Evolutionary conservation across 768 basidiomycete genomes (phyloP), one percentile per base, ranked within the genome.

Genomic region (Clathrus columnatus): DNA sequence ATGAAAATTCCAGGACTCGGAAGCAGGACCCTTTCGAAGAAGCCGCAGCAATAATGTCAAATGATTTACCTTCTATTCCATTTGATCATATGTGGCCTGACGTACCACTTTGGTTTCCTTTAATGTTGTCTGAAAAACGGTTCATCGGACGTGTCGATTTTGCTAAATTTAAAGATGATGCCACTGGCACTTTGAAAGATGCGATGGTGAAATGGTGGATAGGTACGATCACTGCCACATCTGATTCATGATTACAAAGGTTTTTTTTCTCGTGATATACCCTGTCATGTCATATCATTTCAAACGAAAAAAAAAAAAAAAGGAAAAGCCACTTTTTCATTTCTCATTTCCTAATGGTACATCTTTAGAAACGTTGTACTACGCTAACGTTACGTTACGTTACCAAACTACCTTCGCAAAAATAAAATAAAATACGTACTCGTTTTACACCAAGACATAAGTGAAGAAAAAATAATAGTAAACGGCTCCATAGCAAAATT

Each of bases 101-200:
- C 49, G 89, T 91, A 60, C 59, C 67, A 11, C 64, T 77, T 58
- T 91, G 89, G 90, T 60, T 90, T 43, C 85, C 87, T 7, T 68
- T 80, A 16, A 73, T 92, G 44, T 65, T 77, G 6, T 61, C 68
- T 6, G 67, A 68, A 7, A 65, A 63, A 17, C 64, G 52, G 20
- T 81, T 81, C 54, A 64, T 74, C n/a, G 80, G 79, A 5, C 69
- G 80, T 0, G 73, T 71, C 0, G 79, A 82, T 60, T 74, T 77
- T 50, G 61, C 45, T 2, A 57, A 50, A 30, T 41, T 48, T 54
- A 52, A 29, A n/a, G 57, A 50, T 29, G 44, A 27, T 16, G 46
- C 36, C 17, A 58, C 49, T 56, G 58, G 48, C 23, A 51, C 49
- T 10, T n/a, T n/a, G n/a, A n/a, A n/a, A n/a, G n/a, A n/a, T 11